Evolutionary conservation across 495 filamentous ascomycete species (phyloP), one percentile per base, ranked within the genome.

Genomic region (Neurospora sp.): DNA sequence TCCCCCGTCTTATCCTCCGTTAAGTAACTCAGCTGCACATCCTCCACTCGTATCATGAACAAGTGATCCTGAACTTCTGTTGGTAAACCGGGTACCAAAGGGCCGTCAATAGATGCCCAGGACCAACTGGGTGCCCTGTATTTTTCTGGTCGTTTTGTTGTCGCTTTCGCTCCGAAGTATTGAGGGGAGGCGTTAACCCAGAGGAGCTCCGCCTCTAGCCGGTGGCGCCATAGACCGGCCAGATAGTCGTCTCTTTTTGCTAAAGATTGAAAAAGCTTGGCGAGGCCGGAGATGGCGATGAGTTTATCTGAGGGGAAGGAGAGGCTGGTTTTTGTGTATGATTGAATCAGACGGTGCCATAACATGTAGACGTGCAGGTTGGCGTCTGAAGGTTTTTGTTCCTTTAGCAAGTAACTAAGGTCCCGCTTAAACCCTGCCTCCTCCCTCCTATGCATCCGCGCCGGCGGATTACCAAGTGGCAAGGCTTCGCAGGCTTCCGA

Each of bases 91-190:
- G 44, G 3, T 10, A 1, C 0, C 4, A 59, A 6, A 59, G 20
- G 4, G 10, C 70, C 70, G n/a, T 71, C 70, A 17, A 71, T 37
- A 10, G 48, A 68, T 35, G 70, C 48, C 70, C 70, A 71, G 6
- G 70, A 71, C 70, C 45, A 71, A 16, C 31, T 65, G 12, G 70
- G 70, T 7, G 70, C 70, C 1, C 70, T 48, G 9, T 71, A 71
- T 31, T 22, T 59, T 8, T n/a, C 4, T 20, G 70, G 45, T 40
- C 45, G n/a, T 12, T 7, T 40, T 7, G 38, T 42, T 7, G 12
- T 17, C 40, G 16, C 16, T 17, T n/a, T 27, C 70, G 1, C 31
- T 39, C 7, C 5, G 2, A 44, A 44, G 16, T 44, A 3, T 17
- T 44, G 41, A 3, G 41, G 6, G 16, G 41, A 44, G 6, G 0